Evolutionary conservation across 441 rosid species (phyloP), one percentile per base, ranked within the genome.

Genomic region (Erysimum cheiri): DNA sequence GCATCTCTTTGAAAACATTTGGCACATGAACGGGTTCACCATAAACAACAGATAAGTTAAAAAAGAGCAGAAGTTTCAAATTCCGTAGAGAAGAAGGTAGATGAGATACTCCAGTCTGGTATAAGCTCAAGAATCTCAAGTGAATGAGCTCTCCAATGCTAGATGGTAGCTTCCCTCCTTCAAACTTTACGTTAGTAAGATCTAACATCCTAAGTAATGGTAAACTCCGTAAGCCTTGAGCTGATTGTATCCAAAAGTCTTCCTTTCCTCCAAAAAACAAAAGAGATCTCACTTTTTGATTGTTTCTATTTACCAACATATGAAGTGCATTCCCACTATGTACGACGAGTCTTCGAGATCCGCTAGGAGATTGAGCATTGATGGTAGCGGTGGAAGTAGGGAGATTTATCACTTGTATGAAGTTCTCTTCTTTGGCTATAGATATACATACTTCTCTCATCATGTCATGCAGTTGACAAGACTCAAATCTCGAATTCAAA

Each of bases 381-480:
- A 48, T 22, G 41, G 41, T 10, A 10, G 13, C 3, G 0, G 41
- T 37, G 53, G n/a, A 48, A 10, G 53, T 4, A 48, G 29, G 29
- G 29, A 9, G 29, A 22, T 48, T 48, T 7, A 48, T 0, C 4
- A 48, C 4, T 3, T 40, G 60, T n/a, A 55, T 4, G 8, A 55
- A 55, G n/a, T 55, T 15, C 8, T 55, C 41, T 33, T 32, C 60
- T 31, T 55, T 32, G 60, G 40, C 24, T 55, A 32, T 55, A 3
- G 40, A 33, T 33, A 31, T 15, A 55, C 41, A 32, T 7, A 33
- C 6, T 55, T 17, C 60, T 15, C 60, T 33, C 60, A 55, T 32
- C 13, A 56, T 56, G 60, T 32, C 60, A 15, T 55, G 60, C 60
- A 66, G 12, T 32, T 22, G 46, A 32, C 5, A 47, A 19, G 1